Conservation (phyloP, 1,139 yeast species). For the Magnusiomyces paraingens region DNA sequence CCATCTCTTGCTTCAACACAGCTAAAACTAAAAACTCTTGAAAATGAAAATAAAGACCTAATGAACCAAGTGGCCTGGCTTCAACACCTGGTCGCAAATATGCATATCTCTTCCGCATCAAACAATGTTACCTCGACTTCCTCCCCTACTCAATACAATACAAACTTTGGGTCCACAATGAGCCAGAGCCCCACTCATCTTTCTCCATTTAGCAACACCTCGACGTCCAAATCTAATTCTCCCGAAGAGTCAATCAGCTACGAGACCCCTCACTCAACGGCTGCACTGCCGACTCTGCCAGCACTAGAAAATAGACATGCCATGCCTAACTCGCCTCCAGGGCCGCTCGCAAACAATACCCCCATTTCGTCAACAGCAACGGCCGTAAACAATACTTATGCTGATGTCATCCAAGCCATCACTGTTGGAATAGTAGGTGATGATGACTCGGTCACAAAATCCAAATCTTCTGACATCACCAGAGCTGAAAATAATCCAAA, state of each 20-base stretch:
- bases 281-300: conserved; percentile 1
- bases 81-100: conserved; percentile 11
- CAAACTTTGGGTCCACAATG: not conserved
- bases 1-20: not conserved
- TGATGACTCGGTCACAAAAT: not conserved
- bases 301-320: not conserved
- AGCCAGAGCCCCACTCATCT: not conserved
- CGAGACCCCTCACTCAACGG: conserved; percentile 3
- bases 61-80: conserved; percentile 12
- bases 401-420: conserved; percentile 14
- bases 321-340: not conserved
- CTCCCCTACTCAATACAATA: not conserved
- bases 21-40: conserved; percentile 5
- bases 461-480: not conserved
- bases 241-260: conserved; percentile 3
- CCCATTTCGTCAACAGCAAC: conserved; percentile 6
- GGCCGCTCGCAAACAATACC: not conserved
- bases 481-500: not conserved
- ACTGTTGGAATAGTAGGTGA: conserved; percentile 16
- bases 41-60: conserved; percentile 13
- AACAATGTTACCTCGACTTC: not conserved
- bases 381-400: conserved; percentile 11
- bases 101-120: conserved; percentile 2
- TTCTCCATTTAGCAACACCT: not conserved
- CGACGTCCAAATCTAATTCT: not conserved